A percentile compares a stretch with the other conserved stretches of the same genome.
These are phyloP conservation scores for Erucastrum elatum DNA, from an alignment of 345 rosid species.

Conservation along the genomic window DNA sequence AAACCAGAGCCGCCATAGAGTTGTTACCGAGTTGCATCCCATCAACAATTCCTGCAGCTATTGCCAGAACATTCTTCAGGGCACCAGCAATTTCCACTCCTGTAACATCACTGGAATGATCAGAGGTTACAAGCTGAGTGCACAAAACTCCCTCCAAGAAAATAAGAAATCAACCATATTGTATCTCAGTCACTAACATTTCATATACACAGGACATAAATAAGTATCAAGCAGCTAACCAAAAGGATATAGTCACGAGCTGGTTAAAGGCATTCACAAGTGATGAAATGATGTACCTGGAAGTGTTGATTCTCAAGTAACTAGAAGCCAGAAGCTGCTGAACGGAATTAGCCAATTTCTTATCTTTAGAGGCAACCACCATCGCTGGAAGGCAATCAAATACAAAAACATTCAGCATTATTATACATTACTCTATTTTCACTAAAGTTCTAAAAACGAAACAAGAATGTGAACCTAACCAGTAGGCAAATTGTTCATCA, in stretches of 20 bases:
- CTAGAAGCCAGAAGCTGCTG: slow-evolving; percentile 87
- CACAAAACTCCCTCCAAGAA: slow-evolving; percentile 28
- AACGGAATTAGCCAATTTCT: slow-evolving; percentile 66
- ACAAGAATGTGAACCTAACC: slow-evolving; percentile 41
- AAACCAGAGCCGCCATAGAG: slow-evolving; percentile 97
- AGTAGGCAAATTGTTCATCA: slow-evolving; percentile 88
- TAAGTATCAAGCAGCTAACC: slow-evolving; percentile 5
- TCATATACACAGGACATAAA: background rate
- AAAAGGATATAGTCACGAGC: background rate
- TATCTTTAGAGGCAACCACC: slow-evolving; percentile 94
- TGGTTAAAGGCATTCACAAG: background rate
- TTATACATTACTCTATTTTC: background rate
- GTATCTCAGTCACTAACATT: slow-evolving; percentile 13
- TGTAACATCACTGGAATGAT: slow-evolving; percentile 92
- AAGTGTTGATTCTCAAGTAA: slow-evolving; percentile 81
- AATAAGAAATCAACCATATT: background rate
- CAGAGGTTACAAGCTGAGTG: slow-evolving; percentile 72
- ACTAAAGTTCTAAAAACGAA: background rate
- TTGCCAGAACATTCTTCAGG: slow-evolving; percentile 88
- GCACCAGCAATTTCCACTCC: slow-evolving; percentile 98
- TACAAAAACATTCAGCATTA: background rate
- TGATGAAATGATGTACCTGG: slow-evolving; percentile 55
- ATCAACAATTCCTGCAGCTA: slow-evolving; percentile 94
- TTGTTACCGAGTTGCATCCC: slow-evolving; percentile 94
- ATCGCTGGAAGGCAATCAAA: slow-evolving; percentile 57